Evolutionary conservation across 306 rosid species (phyloP), one percentile per base, ranked within the genome.

Genomic region (Vicia sativa): DNA sequence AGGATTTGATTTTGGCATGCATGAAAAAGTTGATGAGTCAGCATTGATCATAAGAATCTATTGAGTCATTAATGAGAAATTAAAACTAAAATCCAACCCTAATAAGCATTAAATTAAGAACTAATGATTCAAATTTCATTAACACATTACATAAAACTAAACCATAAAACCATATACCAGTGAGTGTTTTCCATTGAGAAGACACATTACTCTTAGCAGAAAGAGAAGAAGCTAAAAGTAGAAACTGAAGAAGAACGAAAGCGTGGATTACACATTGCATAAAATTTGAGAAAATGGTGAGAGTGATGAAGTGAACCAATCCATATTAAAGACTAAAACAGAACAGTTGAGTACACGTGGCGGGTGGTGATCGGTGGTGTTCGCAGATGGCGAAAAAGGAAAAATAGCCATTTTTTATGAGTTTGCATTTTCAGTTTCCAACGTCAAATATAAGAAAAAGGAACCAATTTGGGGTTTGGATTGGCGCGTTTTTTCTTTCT

Each of bases 151-250:
- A 48, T 3, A 61, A 5, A n/a, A 13, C 4, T n/a, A 44, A 44
- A 44, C 8, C 65, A 9, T 60, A 92, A n/a, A n/a, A n/a, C n/a
- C n/a, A n/a, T n/a, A n/a, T n/a, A n/a, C 98, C 96, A 0, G 4
- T 28, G 42, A 90, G 91, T 7, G 98, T 90, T 15, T 77, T 76
- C 98, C 91, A 93, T 10, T 65, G 59, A 77, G 96, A 86, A 77
- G 96, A 86, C 85, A 89, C 73, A 87, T 53, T 53, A 23, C 14
- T 23, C 3, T 86, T 87, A 82, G 95, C 96, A 44, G 87, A 83
- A 62, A 85, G 91, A 52, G 74, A 67, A 37, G 75, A 70, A 37
- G 72, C 72, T n/a, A 80, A 42, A 3, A 81, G 42, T 9, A 72
- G 46, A 9, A 67, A 80, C 72, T 81, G 62, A 73, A 89, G 81